Base-by-base conservation (phyloP, 2,329 filamentous ascomycete species). In the Stemphylium lycopersici region DNA sequence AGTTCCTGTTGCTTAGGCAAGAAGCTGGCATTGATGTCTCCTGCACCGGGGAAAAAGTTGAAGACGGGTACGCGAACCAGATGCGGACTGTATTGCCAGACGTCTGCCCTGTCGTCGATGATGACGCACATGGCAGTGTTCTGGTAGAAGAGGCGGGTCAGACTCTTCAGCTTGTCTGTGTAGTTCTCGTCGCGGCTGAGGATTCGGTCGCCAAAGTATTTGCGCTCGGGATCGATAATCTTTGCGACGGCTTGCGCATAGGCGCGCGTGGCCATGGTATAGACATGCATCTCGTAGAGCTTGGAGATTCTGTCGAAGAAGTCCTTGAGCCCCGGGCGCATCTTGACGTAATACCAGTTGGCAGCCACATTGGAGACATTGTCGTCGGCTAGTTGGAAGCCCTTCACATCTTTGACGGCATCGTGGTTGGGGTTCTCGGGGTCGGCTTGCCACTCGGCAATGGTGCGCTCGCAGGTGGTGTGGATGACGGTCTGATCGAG, bases 121-220 rank as follows among this genome's bases (percentile, higher is more conserved):
- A 99, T 97, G 54, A 97, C 93, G 0, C 97, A 96, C 95, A 99
- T 99, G 76, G 96, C 93, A 5, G 93, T 98, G 76, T 96, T 96
- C 55, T 96, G 91, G 4, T 96, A 95, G 74, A 99, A 99, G 12
- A 99, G 78, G 6, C 95, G 86, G 70, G 95, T 90, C 26, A 99
- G 80, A 63, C 88, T 95, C 81, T 99, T 99, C 55, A 90, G 87
- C 2, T 89, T 90, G 74, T 98, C 87, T 73, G 90, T 97, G 49
- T 93, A 93, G 72, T 96, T 99, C 77, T 99, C 95, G 73, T 98
- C 93, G 68, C 95, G 89, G 76, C 93, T 98, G 69, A 99, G 90
- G 67, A 99, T 93, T 50, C 95, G 87, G 75, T 97, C 93, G 34
- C 90, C 93, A 73, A 99, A 99, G 8, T 96, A 86, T 71, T 89